Evolutionary conservation across 352 stramenopile genomes (phyloP).

Genomic region (Pythium angustatum): DNA sequence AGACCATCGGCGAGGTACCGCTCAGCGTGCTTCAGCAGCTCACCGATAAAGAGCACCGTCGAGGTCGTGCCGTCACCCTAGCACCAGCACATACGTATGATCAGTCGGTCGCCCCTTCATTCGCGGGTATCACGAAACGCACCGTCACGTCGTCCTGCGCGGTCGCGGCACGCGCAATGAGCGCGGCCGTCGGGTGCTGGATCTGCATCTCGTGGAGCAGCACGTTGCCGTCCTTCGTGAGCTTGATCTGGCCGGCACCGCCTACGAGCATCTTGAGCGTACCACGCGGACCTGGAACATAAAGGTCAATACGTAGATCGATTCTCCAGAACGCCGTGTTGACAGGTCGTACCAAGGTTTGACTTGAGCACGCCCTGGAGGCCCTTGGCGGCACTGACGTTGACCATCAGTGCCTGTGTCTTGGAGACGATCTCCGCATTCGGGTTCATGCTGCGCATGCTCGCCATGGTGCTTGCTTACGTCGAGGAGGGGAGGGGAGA

Average conservation of each 20-base stretch:
- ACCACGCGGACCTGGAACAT: constrained; percentile 88
- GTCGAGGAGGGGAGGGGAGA: background rate
- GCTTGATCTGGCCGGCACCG: constrained; percentile 98
- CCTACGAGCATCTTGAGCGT: constrained; percentile 99
- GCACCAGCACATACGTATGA: no score
- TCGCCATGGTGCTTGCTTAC: constrained; percentile 46
- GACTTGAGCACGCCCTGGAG: constrained; percentile 96
- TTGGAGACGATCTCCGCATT: constrained; percentile 98
- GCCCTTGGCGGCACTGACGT: constrained; percentile 96
- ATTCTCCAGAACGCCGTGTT: no score
- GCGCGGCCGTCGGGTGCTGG: constrained; percentile 97
- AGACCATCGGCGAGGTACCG: constrained; percentile 96
- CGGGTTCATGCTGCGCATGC: constrained; percentile 89
- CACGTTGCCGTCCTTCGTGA: constrained; percentile 99
- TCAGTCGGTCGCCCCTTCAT: no score
- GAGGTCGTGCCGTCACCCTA: constrained; percentile 98
- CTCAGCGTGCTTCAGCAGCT: constrained; percentile 98
- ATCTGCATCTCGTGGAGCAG: constrained; percentile 99
- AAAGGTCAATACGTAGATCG: background rate
- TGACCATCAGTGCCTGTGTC: constrained; percentile 95
- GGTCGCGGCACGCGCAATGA: constrained; percentile 98
- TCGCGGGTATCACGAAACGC: no score
- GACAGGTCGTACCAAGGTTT: constrained; percentile 85
- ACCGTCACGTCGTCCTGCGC: constrained; percentile 95
- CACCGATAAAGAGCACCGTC: constrained; percentile 98